Evolutionary conservation across 768 basidiomycete genomes (phyloP), one percentile per base, ranked within the genome.

Genomic region (Mrakia gelida): DNA sequence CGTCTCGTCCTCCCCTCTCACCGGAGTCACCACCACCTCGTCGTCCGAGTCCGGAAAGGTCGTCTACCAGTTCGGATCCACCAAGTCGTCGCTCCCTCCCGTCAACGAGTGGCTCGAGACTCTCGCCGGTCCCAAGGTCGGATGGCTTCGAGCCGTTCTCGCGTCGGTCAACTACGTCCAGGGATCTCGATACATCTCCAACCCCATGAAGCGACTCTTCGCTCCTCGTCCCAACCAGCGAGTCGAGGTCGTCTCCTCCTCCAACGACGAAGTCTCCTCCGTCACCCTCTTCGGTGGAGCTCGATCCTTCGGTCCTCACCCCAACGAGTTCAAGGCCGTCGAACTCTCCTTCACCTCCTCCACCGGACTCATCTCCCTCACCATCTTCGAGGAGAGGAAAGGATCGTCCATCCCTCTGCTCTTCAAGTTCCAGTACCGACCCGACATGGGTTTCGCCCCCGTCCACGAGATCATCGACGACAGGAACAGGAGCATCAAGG

Each of bases 401-500:
- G 90, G 88, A 43, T 87, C 87, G 41, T 88, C 92, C 4, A 89
- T 98, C 41, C 93, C 95, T 30, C 90, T 99, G 38, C 82, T 85
- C 63, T 89, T 99, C 81, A 87, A 90, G 80, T 98, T 94, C 88
- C 84, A 87, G 78, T 98, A 98, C 86, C 89, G 91, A 81, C 94
- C 95, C 9, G 90, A 92, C 10, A 90, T 90, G 86, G 94, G 93
- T 61, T 97, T 88, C 80, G 91, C 92, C 2, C 95, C 97, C 32
- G 94, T 99, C 81, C 95, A 96, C 82, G 97, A 98, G 84, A 86
- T 96, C 77, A 89, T 90, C 7, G 87, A 88, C 13, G 92, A 88
- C 79, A 91, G 95, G 81, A 98, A 96, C 86, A 87, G 87, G 75
- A 90, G 92, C 79, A 95, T 98, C 86, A 98, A 97, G 86, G 89